phyloP scores from a whole-genome alignment of 768 basidiomycete genomes.

The Suillus luteus region DNA sequence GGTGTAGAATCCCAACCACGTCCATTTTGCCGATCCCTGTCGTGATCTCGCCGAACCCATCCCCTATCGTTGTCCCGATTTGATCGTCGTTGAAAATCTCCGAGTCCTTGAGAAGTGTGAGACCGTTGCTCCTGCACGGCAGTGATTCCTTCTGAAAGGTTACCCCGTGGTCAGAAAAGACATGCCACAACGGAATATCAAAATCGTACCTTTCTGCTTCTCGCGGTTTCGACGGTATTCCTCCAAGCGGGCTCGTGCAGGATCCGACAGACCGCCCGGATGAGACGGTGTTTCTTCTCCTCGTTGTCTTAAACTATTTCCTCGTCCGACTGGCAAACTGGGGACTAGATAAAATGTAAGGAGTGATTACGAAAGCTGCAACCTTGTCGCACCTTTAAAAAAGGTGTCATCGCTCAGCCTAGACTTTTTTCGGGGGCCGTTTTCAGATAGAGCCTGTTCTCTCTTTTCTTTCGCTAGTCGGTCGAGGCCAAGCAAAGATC shows the following conservation, averaged over 20 bases:
- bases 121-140: conserved; percentile 55
- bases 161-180: neutral
- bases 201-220: conserved; percentile 58
- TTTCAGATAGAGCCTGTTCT: conserved; percentile 48
- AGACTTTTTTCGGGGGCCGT: conserved; percentile 62
- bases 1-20: conserved; percentile 63
- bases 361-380: no score
- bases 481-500: conserved; percentile 86
- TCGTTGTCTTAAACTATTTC: conserved; percentile 64
- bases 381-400: conserved; percentile 75
- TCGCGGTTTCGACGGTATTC: conserved; percentile 74
- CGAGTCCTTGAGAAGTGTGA: conserved; percentile 76
- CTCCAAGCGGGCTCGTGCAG: conserved; percentile 69
- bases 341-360: conserved; percentile 59
- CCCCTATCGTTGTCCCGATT: conserved; percentile 70
- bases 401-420: conserved; percentile 63
- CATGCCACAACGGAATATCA: neutral
- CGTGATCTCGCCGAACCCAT: conserved; percentile 46
- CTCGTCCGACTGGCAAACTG: conserved; percentile 59
- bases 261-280: conserved; percentile 83
- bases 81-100: conserved; percentile 90
- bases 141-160: conserved; percentile 64
- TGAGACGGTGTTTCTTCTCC: conserved; percentile 94
- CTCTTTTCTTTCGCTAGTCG: conserved; percentile 88
- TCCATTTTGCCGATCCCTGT: conserved; percentile 30